A percentile compares a stretch with the other conserved stretches of the same genome.
Conservation (phyloP, 1,284 basidiomycete genomes). For the Hymenochaete sp. region DNA sequence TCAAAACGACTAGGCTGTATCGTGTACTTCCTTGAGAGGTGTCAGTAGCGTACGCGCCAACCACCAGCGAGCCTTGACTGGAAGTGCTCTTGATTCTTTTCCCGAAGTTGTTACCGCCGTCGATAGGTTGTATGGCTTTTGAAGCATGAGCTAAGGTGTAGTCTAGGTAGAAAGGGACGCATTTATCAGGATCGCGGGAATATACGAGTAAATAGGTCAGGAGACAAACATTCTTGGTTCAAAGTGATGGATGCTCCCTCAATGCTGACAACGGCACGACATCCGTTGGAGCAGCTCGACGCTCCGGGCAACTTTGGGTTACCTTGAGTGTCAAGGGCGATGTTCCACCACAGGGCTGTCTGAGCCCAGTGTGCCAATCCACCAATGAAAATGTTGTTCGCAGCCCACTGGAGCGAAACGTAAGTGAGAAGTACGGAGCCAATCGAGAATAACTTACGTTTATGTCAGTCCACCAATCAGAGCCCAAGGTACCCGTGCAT, state of each 20-base stretch:
- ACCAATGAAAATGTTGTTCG: slow-evolving; percentile 25
- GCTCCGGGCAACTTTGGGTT: slow-evolving; percentile 58
- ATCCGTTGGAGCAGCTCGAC: slow-evolving; percentile 52
- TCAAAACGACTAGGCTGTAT: slow-evolving; percentile 63
- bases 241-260: slow-evolving; percentile 52
- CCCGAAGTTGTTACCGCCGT: slow-evolving; percentile 55
- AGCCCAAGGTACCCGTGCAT: slow-evolving; percentile 22
- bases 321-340: slow-evolving; percentile 54
- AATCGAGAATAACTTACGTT: slow-evolving; percentile 11
- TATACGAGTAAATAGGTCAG: background rate
- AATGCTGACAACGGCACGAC: slow-evolving; percentile 55
- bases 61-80: slow-evolving; percentile 49
- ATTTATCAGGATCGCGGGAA: background rate
- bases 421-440: background rate
- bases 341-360: slow-evolving; percentile 63
- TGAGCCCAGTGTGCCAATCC: slow-evolving; percentile 38
- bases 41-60: slow-evolving; percentile 56
- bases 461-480: slow-evolving; percentile 24
- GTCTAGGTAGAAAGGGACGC: slow-evolving; percentile 33
- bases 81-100: slow-evolving; percentile 56
- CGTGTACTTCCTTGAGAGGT: slow-evolving; percentile 47
- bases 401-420: background rate
- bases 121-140: slow-evolving; percentile 61
- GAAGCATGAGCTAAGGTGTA: slow-evolving; percentile 67
- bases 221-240: slow-evolving; percentile 60